phyloP scores from a whole-genome alignment of 345 rosid genomes.

The Aquilaria yunnanensis region DNA sequence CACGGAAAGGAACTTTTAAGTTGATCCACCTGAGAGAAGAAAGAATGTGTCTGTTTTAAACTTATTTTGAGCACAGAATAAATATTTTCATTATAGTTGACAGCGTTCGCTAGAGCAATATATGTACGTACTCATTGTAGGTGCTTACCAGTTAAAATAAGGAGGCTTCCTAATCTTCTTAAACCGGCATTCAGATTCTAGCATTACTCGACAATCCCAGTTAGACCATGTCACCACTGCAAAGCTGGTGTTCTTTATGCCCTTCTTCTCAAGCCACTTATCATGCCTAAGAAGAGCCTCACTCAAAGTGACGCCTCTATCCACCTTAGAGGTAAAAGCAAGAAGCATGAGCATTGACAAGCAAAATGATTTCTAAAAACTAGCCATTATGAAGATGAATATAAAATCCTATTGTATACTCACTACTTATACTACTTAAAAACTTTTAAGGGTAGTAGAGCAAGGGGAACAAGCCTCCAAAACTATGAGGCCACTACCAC shows the following conservation, averaged over 20 bases:
- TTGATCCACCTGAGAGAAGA: constrained; percentile 43
- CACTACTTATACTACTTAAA: too few species aligned
- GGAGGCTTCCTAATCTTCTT: constrained; percentile 52
- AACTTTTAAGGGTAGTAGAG: too few species aligned
- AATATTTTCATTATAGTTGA: background rate
- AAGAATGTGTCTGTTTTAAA: background rate
- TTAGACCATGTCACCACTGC: constrained; percentile 55
- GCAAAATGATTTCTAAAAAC: too few species aligned
- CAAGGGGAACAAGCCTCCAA: too few species aligned
- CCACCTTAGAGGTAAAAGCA: constrained; percentile 25
- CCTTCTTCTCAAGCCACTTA: constrained; percentile 53
- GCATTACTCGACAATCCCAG: constrained; percentile 55
- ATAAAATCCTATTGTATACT: too few species aligned
- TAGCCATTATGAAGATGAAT: too few species aligned
- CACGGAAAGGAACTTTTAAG: constrained; percentile 45
- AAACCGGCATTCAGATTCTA: constrained; percentile 53
- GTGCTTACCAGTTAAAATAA: constrained; percentile 39
- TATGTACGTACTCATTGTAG: background rate
- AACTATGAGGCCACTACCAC: too few species aligned
- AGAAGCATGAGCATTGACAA: background rate
- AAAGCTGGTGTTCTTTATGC: constrained; percentile 43
- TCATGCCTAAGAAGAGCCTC: constrained; percentile 48
- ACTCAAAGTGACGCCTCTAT: constrained; percentile 35
- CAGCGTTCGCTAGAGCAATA: too few species aligned
- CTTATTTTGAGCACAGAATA: background rate